A percentile compares a stretch with the other conserved stretches of the same genome.
Conservation (phyloP, 2,329 filamentous ascomycete species). For the Colletotrichum simmondsii region DNA sequence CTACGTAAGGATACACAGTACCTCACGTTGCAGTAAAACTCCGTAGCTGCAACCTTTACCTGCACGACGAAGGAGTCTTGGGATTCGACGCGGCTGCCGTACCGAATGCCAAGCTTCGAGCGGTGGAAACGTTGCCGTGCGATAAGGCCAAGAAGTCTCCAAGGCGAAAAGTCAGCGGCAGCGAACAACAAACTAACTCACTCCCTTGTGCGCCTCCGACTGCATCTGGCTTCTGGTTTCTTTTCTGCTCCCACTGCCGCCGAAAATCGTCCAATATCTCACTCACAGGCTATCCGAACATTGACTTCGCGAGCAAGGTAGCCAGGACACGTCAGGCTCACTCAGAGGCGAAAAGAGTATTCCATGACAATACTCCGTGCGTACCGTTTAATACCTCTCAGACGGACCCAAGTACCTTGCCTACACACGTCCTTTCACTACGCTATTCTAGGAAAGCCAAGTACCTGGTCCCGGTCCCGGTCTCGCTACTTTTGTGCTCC, state of each 20-base stretch:
- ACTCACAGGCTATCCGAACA: not conserved
- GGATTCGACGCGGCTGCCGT: not conserved
- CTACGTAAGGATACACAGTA: not conserved
- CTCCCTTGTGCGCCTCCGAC: not conserved
- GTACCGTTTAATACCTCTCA: not conserved
- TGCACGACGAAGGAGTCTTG: not conserved
- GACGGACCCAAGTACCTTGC: not conserved
- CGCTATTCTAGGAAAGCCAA: constrained; percentile 12
- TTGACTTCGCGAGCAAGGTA: not conserved
- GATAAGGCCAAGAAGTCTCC: constrained; percentile 18
- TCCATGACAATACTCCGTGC: not conserved
- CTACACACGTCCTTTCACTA: not conserved
- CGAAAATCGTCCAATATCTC: not conserved
- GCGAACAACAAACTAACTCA: not conserved
- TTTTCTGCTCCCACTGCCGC: not conserved
- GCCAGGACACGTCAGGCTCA: not conserved
- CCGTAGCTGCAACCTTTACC: not conserved
- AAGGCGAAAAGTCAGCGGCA: not conserved
- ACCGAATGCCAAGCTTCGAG: constrained; percentile 1
- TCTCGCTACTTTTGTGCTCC: not conserved
- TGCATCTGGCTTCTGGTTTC: not conserved
- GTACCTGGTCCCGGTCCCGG: constrained; percentile 3
- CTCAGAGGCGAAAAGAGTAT: not conserved
- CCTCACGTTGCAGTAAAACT: not conserved
- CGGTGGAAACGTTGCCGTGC: constrained; percentile 18